A percentile compares a stretch with the other conserved stretches of the same genome.
Evolutionary conservation across 352 stramenopile species (phyloP).

Genomic region (Pythium apleroticum): DNA sequence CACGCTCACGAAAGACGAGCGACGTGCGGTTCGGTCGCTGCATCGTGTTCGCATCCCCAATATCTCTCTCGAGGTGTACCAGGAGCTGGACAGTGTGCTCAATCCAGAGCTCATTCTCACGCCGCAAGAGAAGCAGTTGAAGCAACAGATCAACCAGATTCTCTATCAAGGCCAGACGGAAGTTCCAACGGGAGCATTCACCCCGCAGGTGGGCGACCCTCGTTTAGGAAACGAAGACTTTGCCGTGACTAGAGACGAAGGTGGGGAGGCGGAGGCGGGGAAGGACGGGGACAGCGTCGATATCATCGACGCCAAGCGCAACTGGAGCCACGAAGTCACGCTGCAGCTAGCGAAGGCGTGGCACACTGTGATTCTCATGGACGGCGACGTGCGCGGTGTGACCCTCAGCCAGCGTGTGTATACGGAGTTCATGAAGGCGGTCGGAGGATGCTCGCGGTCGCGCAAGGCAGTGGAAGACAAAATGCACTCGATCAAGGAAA

Average conservation of each 20-base stretch:
- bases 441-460: conserved; percentile 49
- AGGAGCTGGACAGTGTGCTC: conserved; percentile 55
- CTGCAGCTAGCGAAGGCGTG: conserved; percentile 56
- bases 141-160: conserved; percentile 7
- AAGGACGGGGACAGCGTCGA: conserved; percentile 9
- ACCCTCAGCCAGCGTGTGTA: conserved; percentile 56
- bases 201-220: neutral
- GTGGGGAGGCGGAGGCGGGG: too few species aligned
- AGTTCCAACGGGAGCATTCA: neutral
- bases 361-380: conserved; percentile 35
- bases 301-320: conserved; percentile 44
- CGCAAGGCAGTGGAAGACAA: conserved; percentile 70
- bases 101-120: conserved; percentile 19
- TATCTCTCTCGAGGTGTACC: conserved; percentile 56
- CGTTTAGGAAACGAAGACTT: neutral
- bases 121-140: conserved; percentile 2
- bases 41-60: conserved; percentile 59
- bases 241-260: neutral
- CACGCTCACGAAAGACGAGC: conserved; percentile 54
- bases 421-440: conserved; percentile 44
- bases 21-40: conserved; percentile 45
- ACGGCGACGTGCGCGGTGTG: conserved; percentile 36
- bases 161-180: neutral
- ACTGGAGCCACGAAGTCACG: conserved; percentile 65
- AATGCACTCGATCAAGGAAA: conserved; percentile 78